These are phyloP conservation scores for Loxodes magnus DNA, from an alignment of 73 alveolate species.

Conservation along the genomic window DNA sequence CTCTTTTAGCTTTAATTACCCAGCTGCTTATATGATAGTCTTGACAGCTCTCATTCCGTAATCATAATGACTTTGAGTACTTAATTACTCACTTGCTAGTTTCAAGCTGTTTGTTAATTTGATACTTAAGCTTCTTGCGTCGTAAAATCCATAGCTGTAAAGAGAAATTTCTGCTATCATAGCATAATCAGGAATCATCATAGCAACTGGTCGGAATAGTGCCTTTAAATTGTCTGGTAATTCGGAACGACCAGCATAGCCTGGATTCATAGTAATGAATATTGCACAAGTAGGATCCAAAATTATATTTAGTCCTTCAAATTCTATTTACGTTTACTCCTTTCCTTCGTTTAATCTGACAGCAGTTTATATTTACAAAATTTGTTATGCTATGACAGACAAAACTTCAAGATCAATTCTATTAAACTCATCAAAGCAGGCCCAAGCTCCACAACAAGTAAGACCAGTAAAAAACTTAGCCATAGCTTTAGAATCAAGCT, in stretches of 20 bases:
- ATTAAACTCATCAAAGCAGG: constrained; percentile 97
- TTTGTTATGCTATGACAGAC: constrained; percentile 94
- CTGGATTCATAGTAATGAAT: constrained; percentile 92
- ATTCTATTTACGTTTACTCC: no score
- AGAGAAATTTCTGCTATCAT: constrained; percentile 85
- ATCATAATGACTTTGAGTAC: constrained; percentile 91
- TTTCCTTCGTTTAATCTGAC: constrained; percentile 56
- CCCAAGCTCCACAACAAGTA: constrained; percentile 88
- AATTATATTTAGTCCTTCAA: constrained; percentile 47
- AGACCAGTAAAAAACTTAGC: constrained; percentile 99
- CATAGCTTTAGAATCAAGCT: constrained; percentile 36
- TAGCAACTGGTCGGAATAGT: constrained; percentile 79
- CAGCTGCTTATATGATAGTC: constrained; percentile 94
- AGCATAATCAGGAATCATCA: constrained; percentile 85
- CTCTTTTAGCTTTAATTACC: constrained; percentile 73
- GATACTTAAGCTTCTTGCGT: constrained; percentile 77
- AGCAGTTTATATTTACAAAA: constrained; percentile 77
- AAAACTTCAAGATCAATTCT: constrained; percentile 95
- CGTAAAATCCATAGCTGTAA: constrained; percentile 87
- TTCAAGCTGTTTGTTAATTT: constrained; percentile 76
- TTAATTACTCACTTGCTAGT: constrained; percentile 84
- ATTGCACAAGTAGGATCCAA: constrained; percentile 68
- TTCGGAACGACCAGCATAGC: constrained; percentile 87
- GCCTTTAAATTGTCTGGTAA: constrained; percentile 94
- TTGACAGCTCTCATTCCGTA: constrained; percentile 98